Conservation (phyloP, 1,284 basidiomycete species). For the Marasmius tenuissimus region DNA sequence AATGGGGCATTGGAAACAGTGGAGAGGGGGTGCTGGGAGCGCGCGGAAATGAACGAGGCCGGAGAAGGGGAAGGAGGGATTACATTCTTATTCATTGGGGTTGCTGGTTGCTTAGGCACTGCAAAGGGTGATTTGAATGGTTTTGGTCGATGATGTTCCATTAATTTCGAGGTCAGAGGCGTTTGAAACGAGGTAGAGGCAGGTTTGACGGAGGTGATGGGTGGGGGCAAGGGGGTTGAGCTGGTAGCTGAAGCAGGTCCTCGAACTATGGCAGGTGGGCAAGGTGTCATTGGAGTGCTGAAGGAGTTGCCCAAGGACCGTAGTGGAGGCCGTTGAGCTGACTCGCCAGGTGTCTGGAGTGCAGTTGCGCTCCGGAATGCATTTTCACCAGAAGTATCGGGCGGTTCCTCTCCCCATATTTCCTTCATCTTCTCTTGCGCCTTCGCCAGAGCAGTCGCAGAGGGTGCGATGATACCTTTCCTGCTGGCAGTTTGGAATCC, state of each 20-base stretch:
- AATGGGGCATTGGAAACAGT: conserved; percentile 13
- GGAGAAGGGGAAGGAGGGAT: conserved; percentile 9
- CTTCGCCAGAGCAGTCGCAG: conserved; percentile 54
- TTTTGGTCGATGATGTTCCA: conserved; percentile 33
- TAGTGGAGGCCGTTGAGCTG: background rate
- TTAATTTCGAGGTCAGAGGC: conserved; percentile 18
- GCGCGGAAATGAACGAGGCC: conserved; percentile 16
- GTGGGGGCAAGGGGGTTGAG: conserved; percentile 23
- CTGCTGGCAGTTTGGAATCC: conserved; percentile 26
- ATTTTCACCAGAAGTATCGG: conserved; percentile 14
- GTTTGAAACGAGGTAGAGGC: conserved; percentile 18
- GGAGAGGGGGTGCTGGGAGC: conserved; percentile 21
- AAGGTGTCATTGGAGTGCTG: background rate
- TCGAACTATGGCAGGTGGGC: background rate
- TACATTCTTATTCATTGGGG: conserved; percentile 30
- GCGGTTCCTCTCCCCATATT: conserved; percentile 52
- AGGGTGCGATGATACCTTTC: conserved; percentile 46
- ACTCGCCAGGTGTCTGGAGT: background rate
- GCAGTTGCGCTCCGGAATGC: conserved; percentile 22
- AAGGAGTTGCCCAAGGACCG: background rate
- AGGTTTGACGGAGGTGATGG: conserved; percentile 21
- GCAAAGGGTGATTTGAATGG: conserved; percentile 61
- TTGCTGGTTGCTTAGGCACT: conserved; percentile 11
- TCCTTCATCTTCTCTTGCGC: conserved; percentile 54
- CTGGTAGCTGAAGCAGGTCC: conserved; percentile 30